Evolutionary conservation across 345 rosid genomes (phyloP), one percentile per base, ranked within the genome.

Genomic region (Rhizophora apiculata): DNA sequence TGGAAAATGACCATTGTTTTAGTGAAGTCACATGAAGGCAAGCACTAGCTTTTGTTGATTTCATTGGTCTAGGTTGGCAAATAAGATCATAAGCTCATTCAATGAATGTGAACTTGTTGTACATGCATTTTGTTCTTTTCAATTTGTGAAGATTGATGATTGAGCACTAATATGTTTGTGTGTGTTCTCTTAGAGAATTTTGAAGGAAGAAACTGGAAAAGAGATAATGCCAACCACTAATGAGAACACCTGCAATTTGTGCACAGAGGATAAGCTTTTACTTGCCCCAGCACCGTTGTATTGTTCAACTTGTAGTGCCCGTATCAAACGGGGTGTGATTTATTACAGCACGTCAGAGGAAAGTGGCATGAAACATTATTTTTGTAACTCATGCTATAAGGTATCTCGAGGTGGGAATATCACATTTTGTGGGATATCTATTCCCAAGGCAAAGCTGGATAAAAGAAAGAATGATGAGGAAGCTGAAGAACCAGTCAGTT

Each of bases 241-340:
- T 31, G 79, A 80, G 26, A 83, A 83, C 24, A 2, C 61, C n/a
- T 85, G 92, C 69, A 86, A 80, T 43, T 62, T 88, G 68, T 85
- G 92, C 73, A 77, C 71, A 9, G 53, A 58, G 62, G 80, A 67
- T 29, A 64, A 10, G 51, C 78, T 88, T 31, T 29, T 48, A 72
- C 76, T 80, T 46, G 81, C 81, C 59, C 79, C 87, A 60, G 60
- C 61, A 37, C 84, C 89, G 30, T 24, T 82, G 49, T 85, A 84
- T 72, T 88, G 92, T 66, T 74, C 82, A 15, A 52, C 2, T 31
- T 88, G 92, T 61, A 22, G 36, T 64, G 63, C 59, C 60, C 77
- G 80, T 22, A 73, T 88, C 36, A 81, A 71, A 60, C 74, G 65
- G 8, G 11, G 26, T 11, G 72, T 71, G 59, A 63, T 39, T 32